These are phyloP conservation scores for Cucumis melo DNA, from an alignment of 306 rosid species.

Conservation along the genomic window DNA sequence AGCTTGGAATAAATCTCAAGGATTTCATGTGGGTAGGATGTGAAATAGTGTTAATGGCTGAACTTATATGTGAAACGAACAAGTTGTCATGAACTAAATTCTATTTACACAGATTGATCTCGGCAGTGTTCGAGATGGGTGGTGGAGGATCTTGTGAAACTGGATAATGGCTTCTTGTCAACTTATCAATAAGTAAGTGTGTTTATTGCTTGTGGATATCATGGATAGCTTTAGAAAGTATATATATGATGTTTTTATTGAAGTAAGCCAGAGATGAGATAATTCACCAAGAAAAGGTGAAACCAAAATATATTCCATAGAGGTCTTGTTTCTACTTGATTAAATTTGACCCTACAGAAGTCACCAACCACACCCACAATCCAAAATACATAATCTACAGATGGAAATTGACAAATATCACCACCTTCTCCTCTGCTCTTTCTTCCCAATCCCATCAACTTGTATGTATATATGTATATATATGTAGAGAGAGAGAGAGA, in stretches of 20 bases:
- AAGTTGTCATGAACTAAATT: neutral
- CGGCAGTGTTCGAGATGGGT: neutral
- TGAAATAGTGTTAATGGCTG: neutral
- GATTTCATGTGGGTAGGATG: neutral
- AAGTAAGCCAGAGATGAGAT: slow-evolving; percentile 13
- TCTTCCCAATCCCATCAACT: neutral
- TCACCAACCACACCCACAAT: slow-evolving; percentile 43
- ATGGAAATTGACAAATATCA: slow-evolving; percentile 16
- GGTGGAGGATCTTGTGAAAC: neutral
- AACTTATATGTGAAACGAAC: neutral
- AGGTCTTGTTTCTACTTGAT: slow-evolving; percentile 11
- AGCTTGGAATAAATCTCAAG: neutral
- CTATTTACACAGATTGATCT: neutral
- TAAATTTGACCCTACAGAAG: slow-evolving; percentile 30
- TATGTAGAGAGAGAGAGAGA: neutral
- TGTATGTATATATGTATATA: neutral
- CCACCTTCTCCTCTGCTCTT: neutral
- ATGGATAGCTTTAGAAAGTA: neutral
- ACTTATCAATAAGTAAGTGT: neutral
- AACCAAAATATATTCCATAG: slow-evolving; percentile 29
- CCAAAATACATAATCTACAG: slow-evolving; percentile 21
- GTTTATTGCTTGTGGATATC: neutral
- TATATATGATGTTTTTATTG: neutral
- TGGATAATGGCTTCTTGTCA: neutral
- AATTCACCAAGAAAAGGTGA: slow-evolving; percentile 29